These are phyloP conservation scores for Mycena amicta DNA, from an alignment of 768 basidiomycete genomes.

Conservation along the genomic window DNA sequence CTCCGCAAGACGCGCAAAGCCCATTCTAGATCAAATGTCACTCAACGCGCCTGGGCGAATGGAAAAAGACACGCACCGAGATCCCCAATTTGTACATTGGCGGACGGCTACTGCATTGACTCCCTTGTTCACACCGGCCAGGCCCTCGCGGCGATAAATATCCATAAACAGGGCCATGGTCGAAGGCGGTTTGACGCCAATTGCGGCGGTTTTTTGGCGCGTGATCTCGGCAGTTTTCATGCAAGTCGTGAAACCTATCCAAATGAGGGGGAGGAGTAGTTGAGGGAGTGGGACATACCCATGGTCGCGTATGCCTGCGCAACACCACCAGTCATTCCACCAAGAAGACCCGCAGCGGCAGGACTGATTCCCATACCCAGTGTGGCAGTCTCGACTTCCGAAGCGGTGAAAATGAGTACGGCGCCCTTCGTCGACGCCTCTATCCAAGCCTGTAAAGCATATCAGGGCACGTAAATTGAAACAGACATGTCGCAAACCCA, in stretches of 20 bases:
- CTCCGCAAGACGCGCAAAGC: slow-evolving; percentile 94
- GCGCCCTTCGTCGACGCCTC: slow-evolving; percentile 98
- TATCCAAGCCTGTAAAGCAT: slow-evolving; percentile 83
- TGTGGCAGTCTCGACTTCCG: slow-evolving; percentile 82
- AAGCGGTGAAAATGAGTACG: slow-evolving; percentile 93
- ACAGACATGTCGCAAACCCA: slow-evolving; percentile 64
- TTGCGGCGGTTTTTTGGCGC: slow-evolving; percentile 85
- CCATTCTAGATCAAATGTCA: slow-evolving; percentile 63
- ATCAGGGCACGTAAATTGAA: neutral
- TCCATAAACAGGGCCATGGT: slow-evolving; percentile 95
- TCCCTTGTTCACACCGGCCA: slow-evolving; percentile 98
- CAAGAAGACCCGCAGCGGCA: slow-evolving; percentile 83
- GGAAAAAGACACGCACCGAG: slow-evolving; percentile 56
- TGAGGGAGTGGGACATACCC: slow-evolving; percentile 54
- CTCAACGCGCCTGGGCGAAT: slow-evolving; percentile 12
- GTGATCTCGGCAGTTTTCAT: slow-evolving; percentile 99
- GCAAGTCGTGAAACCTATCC: slow-evolving; percentile 92
- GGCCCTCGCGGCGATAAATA: slow-evolving; percentile 91
- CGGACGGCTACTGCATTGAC: slow-evolving; percentile 93
- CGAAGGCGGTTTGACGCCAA: slow-evolving; percentile 84
- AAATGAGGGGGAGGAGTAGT: slow-evolving; percentile 3
- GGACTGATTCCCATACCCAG: slow-evolving; percentile 72
- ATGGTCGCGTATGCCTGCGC: slow-evolving; percentile 99
- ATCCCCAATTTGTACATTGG: slow-evolving; percentile 93
- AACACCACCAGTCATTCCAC: slow-evolving; percentile 97